phyloP scores from a whole-genome alignment of 495 filamentous ascomycete genomes.

The Aspergillus bertholletiae region DNA sequence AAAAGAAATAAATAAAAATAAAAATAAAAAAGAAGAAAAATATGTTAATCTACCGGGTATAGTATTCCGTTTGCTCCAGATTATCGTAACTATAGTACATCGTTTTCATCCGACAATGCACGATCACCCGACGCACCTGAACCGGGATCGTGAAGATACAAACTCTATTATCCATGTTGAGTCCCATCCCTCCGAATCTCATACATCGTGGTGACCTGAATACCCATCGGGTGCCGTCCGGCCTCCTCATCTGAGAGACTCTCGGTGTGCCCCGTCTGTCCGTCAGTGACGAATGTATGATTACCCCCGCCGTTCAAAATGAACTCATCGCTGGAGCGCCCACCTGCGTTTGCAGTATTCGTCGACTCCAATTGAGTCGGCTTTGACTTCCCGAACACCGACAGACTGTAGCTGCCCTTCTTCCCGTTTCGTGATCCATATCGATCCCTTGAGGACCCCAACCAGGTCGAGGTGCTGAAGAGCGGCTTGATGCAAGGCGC shows the following conservation, averaged over 20 bases:
- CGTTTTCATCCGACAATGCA: no score
- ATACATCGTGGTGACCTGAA: slow-evolving; percentile 16
- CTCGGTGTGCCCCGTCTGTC: background rate
- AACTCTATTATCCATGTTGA: background rate
- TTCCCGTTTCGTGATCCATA: background rate
- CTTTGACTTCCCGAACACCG: slow-evolving; percentile 5
- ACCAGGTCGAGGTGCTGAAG: slow-evolving; percentile 12
- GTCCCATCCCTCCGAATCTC: slow-evolving; percentile 9
- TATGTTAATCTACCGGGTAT: no score
- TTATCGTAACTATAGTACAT: no score
- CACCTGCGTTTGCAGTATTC: background rate
- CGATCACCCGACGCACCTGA: no score
- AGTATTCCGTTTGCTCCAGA: no score
- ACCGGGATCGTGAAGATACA: background rate
- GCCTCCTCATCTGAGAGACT: slow-evolving; percentile 8
- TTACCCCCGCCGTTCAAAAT: background rate
- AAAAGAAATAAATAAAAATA: no score
- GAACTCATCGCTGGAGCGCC: slow-evolving; percentile 13
- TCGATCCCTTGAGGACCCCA: slow-evolving; percentile 11
- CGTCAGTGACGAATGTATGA: background rate
- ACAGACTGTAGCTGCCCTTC: slow-evolving; percentile 8
- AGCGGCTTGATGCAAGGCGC: slow-evolving; percentile 20
- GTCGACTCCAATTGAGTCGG: slow-evolving; percentile 4
- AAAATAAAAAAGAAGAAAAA: no score
- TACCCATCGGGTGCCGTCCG: slow-evolving; percentile 2